Evolutionary conservation across 2,329 filamentous ascomycete species (phyloP).

Genomic region (Fusarium poae): DNA sequence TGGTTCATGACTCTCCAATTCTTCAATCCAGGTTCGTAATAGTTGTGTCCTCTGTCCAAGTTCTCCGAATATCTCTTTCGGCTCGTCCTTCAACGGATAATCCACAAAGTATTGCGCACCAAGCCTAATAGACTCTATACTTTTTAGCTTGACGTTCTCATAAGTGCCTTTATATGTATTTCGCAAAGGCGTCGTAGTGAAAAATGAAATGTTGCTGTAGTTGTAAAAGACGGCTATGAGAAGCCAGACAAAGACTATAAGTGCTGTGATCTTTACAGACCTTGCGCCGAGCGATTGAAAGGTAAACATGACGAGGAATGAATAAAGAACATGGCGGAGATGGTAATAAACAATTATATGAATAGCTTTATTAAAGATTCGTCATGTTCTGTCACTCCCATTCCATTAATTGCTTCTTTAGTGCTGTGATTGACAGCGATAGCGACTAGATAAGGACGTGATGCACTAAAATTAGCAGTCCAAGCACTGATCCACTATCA

Average conservation of each 20-base stretch:
- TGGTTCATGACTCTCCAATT: constrained; percentile 13
- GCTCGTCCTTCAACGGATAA: constrained; percentile 49
- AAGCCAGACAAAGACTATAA: constrained; percentile 31
- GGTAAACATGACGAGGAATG: constrained; percentile 24
- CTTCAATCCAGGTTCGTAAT: constrained; percentile 34
- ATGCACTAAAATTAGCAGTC: neutral
- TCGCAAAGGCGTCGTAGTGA: neutral
- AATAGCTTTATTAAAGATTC: neutral
- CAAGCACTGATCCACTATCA: neutral
- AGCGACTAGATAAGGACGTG: neutral
- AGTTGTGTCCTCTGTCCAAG: constrained; percentile 49
- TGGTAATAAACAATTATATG: no score
- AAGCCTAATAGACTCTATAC: constrained; percentile 16
- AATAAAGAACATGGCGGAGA: neutral
- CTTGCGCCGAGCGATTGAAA: constrained; percentile 17
- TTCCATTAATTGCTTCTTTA: neutral
- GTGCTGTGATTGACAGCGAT: neutral
- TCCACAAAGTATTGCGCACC: constrained; percentile 47
- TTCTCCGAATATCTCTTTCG: constrained; percentile 52
- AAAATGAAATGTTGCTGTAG: constrained; percentile 8
- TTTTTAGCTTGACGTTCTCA: neutral
- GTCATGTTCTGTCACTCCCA: neutral
- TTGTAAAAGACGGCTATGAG: constrained; percentile 17
- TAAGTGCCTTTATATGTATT: neutral
- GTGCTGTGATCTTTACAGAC: constrained; percentile 23